These are phyloP conservation scores for Astragalus membranaceus DNA, from an alignment of 306 rosid genomes.

Conservation along the genomic window DNA sequence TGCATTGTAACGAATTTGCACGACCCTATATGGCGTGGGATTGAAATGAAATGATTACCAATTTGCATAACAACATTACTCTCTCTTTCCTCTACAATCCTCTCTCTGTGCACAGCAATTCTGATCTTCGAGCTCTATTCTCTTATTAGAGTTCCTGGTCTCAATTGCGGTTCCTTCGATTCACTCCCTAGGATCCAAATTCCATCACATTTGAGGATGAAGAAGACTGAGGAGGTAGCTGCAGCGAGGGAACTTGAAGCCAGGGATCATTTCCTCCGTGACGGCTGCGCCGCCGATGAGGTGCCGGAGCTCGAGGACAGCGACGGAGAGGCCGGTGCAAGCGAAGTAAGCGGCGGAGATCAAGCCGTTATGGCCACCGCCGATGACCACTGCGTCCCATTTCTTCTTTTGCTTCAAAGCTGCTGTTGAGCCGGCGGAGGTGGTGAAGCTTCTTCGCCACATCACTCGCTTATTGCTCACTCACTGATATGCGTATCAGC, in stretches of 20 bases:
- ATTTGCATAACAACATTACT: too few species aligned
- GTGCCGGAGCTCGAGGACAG: slow-evolving; percentile 58
- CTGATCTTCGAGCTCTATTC: too few species aligned
- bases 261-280: slow-evolving; percentile 13
- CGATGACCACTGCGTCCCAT: slow-evolving; percentile 68
- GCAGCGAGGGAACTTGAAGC: slow-evolving; percentile 24
- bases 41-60: too few species aligned
- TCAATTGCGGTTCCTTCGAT: too few species aligned
- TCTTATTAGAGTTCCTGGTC: too few species aligned
- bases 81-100: too few species aligned
- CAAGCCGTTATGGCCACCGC: slow-evolving; percentile 75
- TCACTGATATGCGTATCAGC: too few species aligned
- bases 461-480: slow-evolving; percentile 23
- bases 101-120: too few species aligned
- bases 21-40: too few species aligned
- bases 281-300: slow-evolving; percentile 15
- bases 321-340: slow-evolving; percentile 57
- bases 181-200: too few species aligned
- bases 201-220: too few species aligned
- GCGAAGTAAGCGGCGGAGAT: slow-evolving; percentile 60
- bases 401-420: slow-evolving; percentile 20
- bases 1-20: too few species aligned
- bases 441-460: slow-evolving; percentile 48
- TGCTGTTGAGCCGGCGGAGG: neutral
- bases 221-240: slow-evolving; percentile 27